phyloP scores from a whole-genome alignment of 345 rosid genomes.

The Eucalyptus pauciflora region DNA sequence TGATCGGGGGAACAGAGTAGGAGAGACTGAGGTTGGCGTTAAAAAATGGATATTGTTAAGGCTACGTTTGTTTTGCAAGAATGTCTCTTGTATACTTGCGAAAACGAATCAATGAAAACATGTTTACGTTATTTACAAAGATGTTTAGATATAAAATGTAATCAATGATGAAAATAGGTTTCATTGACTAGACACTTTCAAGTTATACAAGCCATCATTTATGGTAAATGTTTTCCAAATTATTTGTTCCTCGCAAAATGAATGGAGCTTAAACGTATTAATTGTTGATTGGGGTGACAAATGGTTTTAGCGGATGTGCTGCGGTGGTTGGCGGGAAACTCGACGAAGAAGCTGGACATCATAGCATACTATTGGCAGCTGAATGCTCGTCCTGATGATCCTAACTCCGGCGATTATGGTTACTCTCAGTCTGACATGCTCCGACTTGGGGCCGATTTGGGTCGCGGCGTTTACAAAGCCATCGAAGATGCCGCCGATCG shows the following conservation, averaged over 20 bases:
- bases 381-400: conserved; percentile 47
- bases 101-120: no score
- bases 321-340: conserved; percentile 68
- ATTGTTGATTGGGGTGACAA: neutral
- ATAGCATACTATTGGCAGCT: conserved; percentile 92
- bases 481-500: conserved; percentile 55
- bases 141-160: no score
- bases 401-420: conserved; percentile 76
- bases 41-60: neutral
- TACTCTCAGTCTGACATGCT: conserved; percentile 40
- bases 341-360: conserved; percentile 51
- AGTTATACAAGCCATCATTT: no score
- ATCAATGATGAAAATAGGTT: no score
- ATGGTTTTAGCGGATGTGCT: conserved; percentile 50
- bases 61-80: neutral
- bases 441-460: conserved; percentile 45
- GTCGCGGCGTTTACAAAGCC: conserved; percentile 48
- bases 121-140: no score
- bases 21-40: neutral
- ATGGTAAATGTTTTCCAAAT: no score
- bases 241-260: neutral
- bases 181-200: no score
- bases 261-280: neutral
- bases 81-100: fast-evolving
- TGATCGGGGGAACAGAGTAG: neutral